Percentiles rank a stretch among this genome's conserved stretches.
Evolutionary conservation across 225 moss, liverwort and hornwort species (phyloP).

Genomic region (Physcomitrellopsis africana): DNA sequence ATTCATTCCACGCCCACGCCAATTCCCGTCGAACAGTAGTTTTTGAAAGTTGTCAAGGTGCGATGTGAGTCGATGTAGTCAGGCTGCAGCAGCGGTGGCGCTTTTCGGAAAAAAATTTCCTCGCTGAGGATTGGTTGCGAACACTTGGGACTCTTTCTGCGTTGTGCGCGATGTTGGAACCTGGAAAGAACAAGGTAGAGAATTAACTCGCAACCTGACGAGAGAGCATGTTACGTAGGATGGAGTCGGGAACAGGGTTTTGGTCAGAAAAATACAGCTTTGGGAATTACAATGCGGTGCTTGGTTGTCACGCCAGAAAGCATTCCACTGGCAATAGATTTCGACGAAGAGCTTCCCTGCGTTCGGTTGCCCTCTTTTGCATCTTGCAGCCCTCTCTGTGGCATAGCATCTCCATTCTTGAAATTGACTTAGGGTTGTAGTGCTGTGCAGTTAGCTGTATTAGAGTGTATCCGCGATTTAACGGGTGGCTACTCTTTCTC

Average conservation of each 20-base stretch:
- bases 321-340: neutral
- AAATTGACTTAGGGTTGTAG: neutral
- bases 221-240: neutral
- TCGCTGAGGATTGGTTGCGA: too few species aligned
- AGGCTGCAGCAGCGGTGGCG: too few species aligned
- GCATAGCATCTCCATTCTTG: neutral
- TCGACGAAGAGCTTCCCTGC: neutral
- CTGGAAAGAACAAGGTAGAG: neutral
- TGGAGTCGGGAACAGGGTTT: neutral
- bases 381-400: neutral
- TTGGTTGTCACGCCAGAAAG: neutral
- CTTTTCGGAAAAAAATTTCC: neutral
- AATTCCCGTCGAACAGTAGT: too few species aligned
- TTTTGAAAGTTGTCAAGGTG: too few species aligned
- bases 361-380: neutral
- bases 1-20: too few species aligned
- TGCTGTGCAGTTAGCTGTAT: neutral
- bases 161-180: neutral
- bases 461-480: neutral
- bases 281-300: slow-evolving; percentile 16
- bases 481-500: neutral
- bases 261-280: neutral
- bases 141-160: too few species aligned
- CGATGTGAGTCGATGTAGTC: too few species aligned
- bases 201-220: neutral